These are phyloP conservation scores for Didymella pomorum DNA, from an alignment of 2,329 filamentous ascomycete genomes.

Conservation along the genomic window DNA sequence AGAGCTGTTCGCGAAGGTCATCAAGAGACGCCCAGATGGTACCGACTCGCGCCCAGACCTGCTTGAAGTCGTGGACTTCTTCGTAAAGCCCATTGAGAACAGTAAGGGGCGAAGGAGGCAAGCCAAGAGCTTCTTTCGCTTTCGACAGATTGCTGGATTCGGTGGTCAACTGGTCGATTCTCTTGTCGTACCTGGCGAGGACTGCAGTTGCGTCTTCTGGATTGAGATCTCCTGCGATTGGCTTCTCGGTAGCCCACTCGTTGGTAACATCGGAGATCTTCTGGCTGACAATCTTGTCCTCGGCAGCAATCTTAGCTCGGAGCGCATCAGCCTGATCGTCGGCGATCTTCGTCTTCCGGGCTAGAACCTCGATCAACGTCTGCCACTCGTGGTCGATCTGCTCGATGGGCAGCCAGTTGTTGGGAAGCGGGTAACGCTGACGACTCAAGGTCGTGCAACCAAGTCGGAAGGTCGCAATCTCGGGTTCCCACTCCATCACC, in stretches of 20 bases:
- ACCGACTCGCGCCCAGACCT: slow-evolving; percentile 93
- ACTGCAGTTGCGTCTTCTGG: slow-evolving; percentile 87
- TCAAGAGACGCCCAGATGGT: slow-evolving; percentile 97
- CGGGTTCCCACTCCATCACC: slow-evolving; percentile 91
- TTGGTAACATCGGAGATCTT: slow-evolving; percentile 84
- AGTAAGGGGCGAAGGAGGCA: slow-evolving; percentile 80
- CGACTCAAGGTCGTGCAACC: slow-evolving; percentile 91
- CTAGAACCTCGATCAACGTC: slow-evolving; percentile 87
- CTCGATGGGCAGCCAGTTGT: slow-evolving; percentile 94
- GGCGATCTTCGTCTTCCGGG: slow-evolving; percentile 92
- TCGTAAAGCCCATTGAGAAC: slow-evolving; percentile 87
- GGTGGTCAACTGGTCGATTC: slow-evolving; percentile 83
- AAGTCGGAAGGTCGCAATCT: slow-evolving; percentile 94
- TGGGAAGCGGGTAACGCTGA: slow-evolving; percentile 91
- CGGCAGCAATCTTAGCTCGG: slow-evolving; percentile 90
- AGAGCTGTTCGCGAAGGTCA: slow-evolving; percentile 88
- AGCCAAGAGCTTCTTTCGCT: slow-evolving; percentile 94
- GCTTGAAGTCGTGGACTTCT: slow-evolving; percentile 98
- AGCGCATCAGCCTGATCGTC: slow-evolving; percentile 95
- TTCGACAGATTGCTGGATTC: slow-evolving; percentile 94
- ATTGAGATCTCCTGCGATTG: slow-evolving; percentile 91
- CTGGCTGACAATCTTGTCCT: slow-evolving; percentile 89
- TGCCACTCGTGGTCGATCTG: slow-evolving; percentile 98
- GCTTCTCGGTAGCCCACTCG: slow-evolving; percentile 96
- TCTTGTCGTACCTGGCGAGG: slow-evolving; percentile 80